Percentiles rank a stretch among this genome's conserved stretches.
Conservation (phyloP, 176 grass and related monocot genomes). For the Triticum timopheevii region DNA sequence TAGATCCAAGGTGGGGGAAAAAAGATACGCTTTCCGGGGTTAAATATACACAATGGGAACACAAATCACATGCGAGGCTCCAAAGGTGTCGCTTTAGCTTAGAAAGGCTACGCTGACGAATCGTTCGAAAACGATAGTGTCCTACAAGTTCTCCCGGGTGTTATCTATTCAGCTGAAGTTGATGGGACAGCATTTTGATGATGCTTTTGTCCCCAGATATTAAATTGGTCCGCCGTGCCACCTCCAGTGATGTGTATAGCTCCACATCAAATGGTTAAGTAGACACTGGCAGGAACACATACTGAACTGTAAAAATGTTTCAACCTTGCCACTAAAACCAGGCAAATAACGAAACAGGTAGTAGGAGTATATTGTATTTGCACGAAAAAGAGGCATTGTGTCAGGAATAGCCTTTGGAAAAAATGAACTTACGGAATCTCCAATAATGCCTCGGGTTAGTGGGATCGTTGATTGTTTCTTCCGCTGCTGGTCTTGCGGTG, state of each 20-base stretch:
- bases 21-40: neutral
- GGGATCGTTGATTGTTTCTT: slow-evolving; percentile 99
- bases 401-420: slow-evolving; percentile 15
- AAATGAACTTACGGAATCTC: slow-evolving; percentile 81
- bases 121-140: slow-evolving; percentile 29
- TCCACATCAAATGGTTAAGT: slow-evolving; percentile 10
- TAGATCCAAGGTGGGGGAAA: slow-evolving; percentile 25
- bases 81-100: slow-evolving; percentile 26
- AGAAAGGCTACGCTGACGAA: slow-evolving; percentile 23
- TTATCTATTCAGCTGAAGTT: slow-evolving; percentile 22
- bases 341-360: neutral
- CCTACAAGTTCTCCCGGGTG: slow-evolving; percentile 13
- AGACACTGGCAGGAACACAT: neutral
- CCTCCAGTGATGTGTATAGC: neutral
- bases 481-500: slow-evolving; percentile 66
- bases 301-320: neutral
- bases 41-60: slow-evolving; percentile 13
- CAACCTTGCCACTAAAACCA: neutral
- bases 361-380: too few relatives aligned
- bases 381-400: neutral
- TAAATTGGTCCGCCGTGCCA: neutral
- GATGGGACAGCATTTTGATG: slow-evolving; percentile 22
- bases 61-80: slow-evolving; percentile 14
- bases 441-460: slow-evolving; percentile 98
- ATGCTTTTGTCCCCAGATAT: slow-evolving; percentile 12